Base-by-base conservation (phyloP, 164 flowering plant genomes). In the Taxillus chinensis region DNA sequence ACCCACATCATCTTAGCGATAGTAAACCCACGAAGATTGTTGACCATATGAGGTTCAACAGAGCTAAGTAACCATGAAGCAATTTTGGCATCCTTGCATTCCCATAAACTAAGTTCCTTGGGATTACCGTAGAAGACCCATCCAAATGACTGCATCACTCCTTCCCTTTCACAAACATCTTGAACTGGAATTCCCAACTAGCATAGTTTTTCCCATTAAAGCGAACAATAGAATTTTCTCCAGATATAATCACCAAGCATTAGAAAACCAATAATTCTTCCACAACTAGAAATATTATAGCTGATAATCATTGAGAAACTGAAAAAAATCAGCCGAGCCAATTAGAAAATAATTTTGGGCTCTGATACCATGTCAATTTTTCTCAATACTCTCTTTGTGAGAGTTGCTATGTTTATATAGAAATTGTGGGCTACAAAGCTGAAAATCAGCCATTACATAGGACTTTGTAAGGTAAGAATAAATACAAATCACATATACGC, bases 301-400 rank as follows among this genome's bases (percentile, higher is more conserved):
- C 2, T 27, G 27, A 27, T 27, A 27, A 2, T 27, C 11, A 59
- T 3, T 8, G 8, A 60, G 46, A 17, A 45, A 60, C 17, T 2
- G n/a, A n/a, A 60, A 60, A 27, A 60, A 60, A 5, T n/a, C 37
- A 60, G 50, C 48, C 62, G 14, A 60, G 51, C 59, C 41, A 13
- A 56, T 9, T 7, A 4, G 42, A 56, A 2, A 56, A 56, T 38
- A 56, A 56, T 38, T 56, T 56, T 1, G 2, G 59, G 59, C 59
- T 56, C 41, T 56, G 59, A 56, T 56, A 56, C 59, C 59, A 56
- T 56, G 41, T 56, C 59, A 56, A 39, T 27, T 27, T 27, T 56
- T 56, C 39, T 56, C 42, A 56, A 38, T 56, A 38, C 42, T 7
- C 59, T 56, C 59, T 42, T 56, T 51, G 27, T 27, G 27, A 27